Evolutionary conservation across 1,284 basidiomycete species (phyloP), one percentile per base, ranked within the genome.

Genomic region (Polyporus tsugae): DNA sequence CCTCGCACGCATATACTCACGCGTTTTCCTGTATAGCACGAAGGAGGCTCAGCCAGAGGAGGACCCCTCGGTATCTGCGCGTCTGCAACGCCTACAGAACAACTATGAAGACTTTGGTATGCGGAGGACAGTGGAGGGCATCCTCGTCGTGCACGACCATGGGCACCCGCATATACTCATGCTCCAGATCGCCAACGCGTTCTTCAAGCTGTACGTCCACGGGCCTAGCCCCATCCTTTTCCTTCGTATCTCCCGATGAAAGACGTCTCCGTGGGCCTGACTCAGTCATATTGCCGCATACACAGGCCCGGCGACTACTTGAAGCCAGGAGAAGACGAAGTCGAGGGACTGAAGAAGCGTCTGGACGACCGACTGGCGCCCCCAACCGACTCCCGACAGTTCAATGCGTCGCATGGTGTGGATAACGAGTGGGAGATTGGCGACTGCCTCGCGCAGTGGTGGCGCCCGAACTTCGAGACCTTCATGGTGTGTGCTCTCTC

Each of bases 31-130:
- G 0, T 19, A 10, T 72, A 95, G 94, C 79, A 95, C 94, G 41
- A 96, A 97, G 79, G 96, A 97, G 76, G 90, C 95, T 0, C 97
- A 98, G 79, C 95, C 96, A 6, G 97, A 99, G 78, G 97, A 99
- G 78, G 97, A 98, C 76, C 94, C 95, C 0, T 97, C 95, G 0
- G 97, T 98, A 0, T 92, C 95, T 3, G 94, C 94, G 15, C 91
- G 95, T 65, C 84, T 97, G 19, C 93, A 95, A 78, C 89, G 95
- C 9, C 86, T 97, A 3, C 95, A 98, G 80, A 95, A 96, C 79
- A 97, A 99, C 79, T 99, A 97, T 87, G 95, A 96, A 78, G 95
- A 98, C 80, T 95, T 93, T 78, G 97, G 95, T 5, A 97, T 97
- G 92, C 88, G 96, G 38, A 85, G 95, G 25, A 97, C 96, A 0